Base-by-base conservation (phyloP, 148 eudicot species). In the Persicaria maculosa region DNA sequence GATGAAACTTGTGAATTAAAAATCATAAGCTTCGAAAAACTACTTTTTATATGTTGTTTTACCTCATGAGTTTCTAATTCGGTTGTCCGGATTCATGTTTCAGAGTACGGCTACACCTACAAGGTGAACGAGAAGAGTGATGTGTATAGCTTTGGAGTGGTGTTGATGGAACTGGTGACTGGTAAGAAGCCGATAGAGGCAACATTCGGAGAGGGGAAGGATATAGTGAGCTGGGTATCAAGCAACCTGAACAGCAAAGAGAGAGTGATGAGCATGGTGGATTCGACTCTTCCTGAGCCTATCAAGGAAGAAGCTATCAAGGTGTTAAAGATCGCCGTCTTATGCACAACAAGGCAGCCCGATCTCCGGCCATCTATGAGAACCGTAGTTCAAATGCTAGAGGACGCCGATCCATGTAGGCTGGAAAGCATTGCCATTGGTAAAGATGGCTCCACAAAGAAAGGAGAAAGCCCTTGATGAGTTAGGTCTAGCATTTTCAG, bases 101-200 rank as follows among this genome's bases (percentile, higher is more conserved):
- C 84, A 94, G 98, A 95, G 71, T 92, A 92, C 47, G 98, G 93
- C 1, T 95, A 95, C 76, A 85, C 92, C 22, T 83, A 77, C 83
- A 95, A 88, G 71, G 97, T 95, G 78, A 85, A 80, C 3, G 98
- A 95, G 84, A 95, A 95, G 77, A 86, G 90, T 40, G 97, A 95
- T 31, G 90, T 95, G 57, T 95, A 95, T 44, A 95, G 98, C 75
- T 95, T 95, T n/a, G 98, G 98, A 72, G 97, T 95, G 4, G 97
- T 95, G n/a, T 47, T 95, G 31, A 87, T 95, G 97, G 98, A 95
- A 72, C 84, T 95, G 12, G 93, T 95, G 40, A 90, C 93, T 0
- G 98, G 98, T 6, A 95, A 87, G 80, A 90, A 79, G 83, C 96
- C 98, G 15, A 88, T 92, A 2, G 97, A 95, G 73, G 79, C 88